These are phyloP conservation scores for Massariosphaeria phaeospora DNA, from an alignment of 495 filamentous ascomycete genomes.

Conservation along the genomic window DNA sequence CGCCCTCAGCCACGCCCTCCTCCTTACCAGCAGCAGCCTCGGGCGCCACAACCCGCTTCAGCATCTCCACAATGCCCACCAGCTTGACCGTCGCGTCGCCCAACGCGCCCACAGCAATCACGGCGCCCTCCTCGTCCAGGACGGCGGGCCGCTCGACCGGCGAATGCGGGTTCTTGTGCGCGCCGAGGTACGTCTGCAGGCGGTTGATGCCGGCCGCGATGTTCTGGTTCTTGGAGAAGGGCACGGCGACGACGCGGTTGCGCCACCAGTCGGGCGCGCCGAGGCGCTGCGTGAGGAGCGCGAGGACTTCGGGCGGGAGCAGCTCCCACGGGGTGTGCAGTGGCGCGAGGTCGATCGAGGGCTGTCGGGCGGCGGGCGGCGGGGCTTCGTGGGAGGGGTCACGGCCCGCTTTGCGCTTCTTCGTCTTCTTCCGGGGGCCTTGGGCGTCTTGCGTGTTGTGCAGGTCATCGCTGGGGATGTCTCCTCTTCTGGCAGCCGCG, in stretches of 20 bases:
- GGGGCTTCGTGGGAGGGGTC: background rate
- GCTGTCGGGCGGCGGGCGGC: background rate
- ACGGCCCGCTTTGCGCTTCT: background rate
- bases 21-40: background rate
- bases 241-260: background rate
- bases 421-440: background rate
- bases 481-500: background rate
- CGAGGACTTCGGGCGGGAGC: background rate
- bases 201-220: slow-evolving; percentile 3
- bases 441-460: too few relatives aligned
- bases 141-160: background rate
- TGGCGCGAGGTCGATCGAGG: background rate
- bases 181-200: slow-evolving; percentile 3
- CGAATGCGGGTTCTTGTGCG: background rate
- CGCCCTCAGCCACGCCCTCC: background rate
- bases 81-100: background rate
- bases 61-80: slow-evolving; percentile 7
- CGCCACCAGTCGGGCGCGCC: background rate
- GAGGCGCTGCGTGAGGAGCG: too few relatives aligned
- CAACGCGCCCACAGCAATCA: background rate
- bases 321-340: slow-evolving; percentile 8
- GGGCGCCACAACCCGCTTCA: background rate
- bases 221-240: slow-evolving; percentile 12
- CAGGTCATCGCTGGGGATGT: too few relatives aligned
- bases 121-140: background rate